Conservation (phyloP, 305 asterid species). For the Ilex paraguariensis region DNA sequence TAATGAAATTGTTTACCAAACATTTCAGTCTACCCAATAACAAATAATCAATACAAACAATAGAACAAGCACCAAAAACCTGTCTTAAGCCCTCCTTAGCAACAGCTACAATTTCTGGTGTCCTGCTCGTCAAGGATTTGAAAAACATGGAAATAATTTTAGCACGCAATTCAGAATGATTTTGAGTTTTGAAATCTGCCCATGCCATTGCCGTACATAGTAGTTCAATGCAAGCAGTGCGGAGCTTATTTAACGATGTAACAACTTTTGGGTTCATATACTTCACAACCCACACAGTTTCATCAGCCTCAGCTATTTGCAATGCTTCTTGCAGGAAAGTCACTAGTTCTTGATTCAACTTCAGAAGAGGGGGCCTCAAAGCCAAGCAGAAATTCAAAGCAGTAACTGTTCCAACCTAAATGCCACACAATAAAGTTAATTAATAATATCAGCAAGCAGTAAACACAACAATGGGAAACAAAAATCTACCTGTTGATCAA, state of each 20-base stretch:
- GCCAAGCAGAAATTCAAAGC: slow-evolving; percentile 98
- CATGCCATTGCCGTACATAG: slow-evolving; percentile 99
- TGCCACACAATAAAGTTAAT: slow-evolving; percentile 18
- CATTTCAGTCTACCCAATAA: too few species aligned
- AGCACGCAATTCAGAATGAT: slow-evolving; percentile 89
- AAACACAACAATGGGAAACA: slow-evolving; percentile 1
- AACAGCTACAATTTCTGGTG: slow-evolving; percentile 91
- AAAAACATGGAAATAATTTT: slow-evolving; percentile 97
- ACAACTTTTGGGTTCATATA: slow-evolving; percentile 91
- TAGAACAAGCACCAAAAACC: slow-evolving; percentile 42
- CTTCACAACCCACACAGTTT: slow-evolving; percentile 85
- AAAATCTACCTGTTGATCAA: slow-evolving; percentile 86
- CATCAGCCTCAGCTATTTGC: slow-evolving; percentile 98
- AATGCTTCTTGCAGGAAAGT: slow-evolving; percentile 95
- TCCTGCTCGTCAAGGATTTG: slow-evolving; percentile 93
- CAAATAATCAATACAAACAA: neutral
- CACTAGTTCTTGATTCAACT: slow-evolving; percentile 88
- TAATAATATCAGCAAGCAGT: slow-evolving; percentile 7
- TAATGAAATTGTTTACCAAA: too few species aligned
- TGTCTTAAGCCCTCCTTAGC: slow-evolving; percentile 99
- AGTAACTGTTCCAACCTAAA: slow-evolving; percentile 95
- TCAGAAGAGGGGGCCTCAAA: slow-evolving; percentile 98
- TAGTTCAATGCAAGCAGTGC: slow-evolving; percentile 97
- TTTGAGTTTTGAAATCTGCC: slow-evolving; percentile 97
- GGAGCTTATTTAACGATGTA: slow-evolving; percentile 84